Conservation (phyloP, 176 grass and related monocot genomes). For the Avena atlantica region DNA sequence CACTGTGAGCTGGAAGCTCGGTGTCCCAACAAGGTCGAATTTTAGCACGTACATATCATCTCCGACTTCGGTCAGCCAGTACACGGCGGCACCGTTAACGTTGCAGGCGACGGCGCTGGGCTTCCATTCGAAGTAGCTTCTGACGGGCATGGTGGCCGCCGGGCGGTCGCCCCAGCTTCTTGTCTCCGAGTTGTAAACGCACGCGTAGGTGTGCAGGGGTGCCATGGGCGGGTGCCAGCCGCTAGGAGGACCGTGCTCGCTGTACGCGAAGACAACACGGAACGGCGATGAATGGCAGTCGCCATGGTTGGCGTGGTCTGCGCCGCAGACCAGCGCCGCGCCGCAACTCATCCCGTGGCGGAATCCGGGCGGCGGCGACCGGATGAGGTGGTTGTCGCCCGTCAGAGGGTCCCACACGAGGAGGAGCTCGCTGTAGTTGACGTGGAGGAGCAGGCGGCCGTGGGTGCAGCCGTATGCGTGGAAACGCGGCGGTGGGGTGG, state of each 20-base stretch:
- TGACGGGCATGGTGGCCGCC: background rate
- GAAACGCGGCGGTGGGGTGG: background rate
- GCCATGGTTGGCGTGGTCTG: background rate
- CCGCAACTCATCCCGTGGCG: background rate
- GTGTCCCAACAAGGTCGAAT: background rate
- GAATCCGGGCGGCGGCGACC: background rate
- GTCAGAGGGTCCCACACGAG: conserved; percentile 3
- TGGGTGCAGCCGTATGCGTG: background rate
- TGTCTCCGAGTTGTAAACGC: background rate
- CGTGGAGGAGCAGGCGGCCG: background rate
- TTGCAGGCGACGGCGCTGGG: background rate
- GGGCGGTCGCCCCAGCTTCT: background rate
- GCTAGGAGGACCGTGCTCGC: background rate
- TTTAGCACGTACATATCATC: background rate
- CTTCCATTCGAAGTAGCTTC: background rate
- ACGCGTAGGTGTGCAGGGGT: background rate
- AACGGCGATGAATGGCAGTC: conserved; percentile 17
- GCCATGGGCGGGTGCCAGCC: background rate
- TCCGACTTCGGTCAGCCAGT: background rate
- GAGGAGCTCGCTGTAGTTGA: background rate
- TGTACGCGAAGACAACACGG: conserved; percentile 13
- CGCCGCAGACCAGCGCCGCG: background rate
- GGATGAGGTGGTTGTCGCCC: background rate
- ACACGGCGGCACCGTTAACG: background rate
- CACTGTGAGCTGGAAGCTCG: background rate